phyloP scores from a whole-genome alignment of 148 eudicot species.

The Agrostemma githago region DNA sequence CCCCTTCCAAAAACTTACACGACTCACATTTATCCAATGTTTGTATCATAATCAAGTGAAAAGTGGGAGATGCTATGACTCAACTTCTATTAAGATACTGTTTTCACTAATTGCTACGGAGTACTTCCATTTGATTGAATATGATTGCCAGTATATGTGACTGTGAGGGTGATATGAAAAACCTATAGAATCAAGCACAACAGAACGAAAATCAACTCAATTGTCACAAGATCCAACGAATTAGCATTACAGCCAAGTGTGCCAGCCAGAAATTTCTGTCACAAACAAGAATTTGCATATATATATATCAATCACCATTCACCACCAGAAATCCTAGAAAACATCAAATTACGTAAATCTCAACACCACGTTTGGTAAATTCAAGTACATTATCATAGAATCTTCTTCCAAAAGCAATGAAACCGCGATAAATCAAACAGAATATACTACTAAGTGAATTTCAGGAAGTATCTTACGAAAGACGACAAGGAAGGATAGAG shows the following conservation, averaged over 20 bases:
- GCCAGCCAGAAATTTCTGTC: too few relatives aligned
- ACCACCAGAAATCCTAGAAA: not conserved
- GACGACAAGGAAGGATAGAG: constrained; percentile 19
- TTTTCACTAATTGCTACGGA: not conserved
- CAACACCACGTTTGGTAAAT: not conserved
- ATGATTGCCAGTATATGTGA: too few relatives aligned
- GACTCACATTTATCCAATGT: not conserved
- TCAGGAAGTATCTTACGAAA: constrained; percentile 11
- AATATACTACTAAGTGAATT: not conserved
- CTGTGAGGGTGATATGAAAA: too few relatives aligned
- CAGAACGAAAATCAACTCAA: not conserved
- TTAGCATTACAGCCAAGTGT: not conserved
- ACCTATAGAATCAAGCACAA: not conserved
- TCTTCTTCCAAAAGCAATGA: not conserved
- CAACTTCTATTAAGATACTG: not conserved
- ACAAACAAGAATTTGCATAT: too few relatives aligned
- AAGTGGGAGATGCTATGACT: not conserved
- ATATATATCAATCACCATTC: too few relatives aligned
- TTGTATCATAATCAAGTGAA: not conserved
- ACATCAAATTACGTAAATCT: not conserved
- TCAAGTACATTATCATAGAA: not conserved
- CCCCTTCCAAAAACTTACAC: not conserved
- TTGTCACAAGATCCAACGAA: not conserved
- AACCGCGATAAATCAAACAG: not conserved
- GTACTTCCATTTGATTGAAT: too few relatives aligned